phyloP scores from a whole-genome alignment of 73 alveolate species.

The Blepharisma stoltei region DNA sequence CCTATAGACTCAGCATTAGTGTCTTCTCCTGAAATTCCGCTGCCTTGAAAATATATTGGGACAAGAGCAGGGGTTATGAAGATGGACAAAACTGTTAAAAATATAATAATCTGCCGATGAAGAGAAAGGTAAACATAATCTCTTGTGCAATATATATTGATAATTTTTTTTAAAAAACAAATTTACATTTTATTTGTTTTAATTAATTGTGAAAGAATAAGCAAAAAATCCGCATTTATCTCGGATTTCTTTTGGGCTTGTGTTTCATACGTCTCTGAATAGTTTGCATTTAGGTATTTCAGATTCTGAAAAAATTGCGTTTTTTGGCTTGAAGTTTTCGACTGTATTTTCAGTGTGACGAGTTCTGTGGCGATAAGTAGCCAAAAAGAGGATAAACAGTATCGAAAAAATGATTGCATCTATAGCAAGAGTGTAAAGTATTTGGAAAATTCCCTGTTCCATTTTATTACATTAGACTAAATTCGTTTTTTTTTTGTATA shows the following conservation, averaged over 20 bases:
- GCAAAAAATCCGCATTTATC: not conserved
- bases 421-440: not conserved
- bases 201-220: no score
- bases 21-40: not conserved
- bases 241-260: not conserved
- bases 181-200: no score
- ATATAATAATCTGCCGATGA: not conserved
- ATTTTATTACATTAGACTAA: no score
- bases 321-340: not conserved
- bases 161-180: no score
- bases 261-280: conserved; percentile 13
- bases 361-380: not conserved
- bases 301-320: conserved; percentile 21
- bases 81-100: not conserved
- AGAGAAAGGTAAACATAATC: conserved; percentile 25
- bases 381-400: not conserved
- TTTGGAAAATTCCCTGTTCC: no score
- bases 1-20: not conserved
- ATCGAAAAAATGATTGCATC: conserved; percentile 4
- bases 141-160: no score
- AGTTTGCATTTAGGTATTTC: not conserved
- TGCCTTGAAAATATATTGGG: not conserved
- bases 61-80: not conserved
- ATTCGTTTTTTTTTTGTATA: no score
- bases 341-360: not conserved